Percentiles rank a stretch among this genome's conserved stretches.
Evolutionary conservation across 352 stramenopile genomes (phyloP).

Genomic region (Pythium angustatum): DNA sequence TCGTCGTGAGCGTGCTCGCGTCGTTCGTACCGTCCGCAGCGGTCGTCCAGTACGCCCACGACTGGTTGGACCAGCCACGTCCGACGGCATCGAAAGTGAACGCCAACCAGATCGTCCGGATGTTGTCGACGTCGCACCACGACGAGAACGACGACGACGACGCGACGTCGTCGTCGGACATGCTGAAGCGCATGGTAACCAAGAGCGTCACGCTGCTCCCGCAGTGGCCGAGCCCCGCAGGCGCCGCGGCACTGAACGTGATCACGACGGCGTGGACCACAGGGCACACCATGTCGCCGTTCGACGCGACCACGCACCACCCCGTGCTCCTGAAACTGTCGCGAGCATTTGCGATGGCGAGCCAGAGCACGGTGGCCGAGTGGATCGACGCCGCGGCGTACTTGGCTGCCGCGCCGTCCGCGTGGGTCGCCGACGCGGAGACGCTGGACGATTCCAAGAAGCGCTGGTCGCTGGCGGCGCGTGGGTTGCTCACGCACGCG

Average conservation of each 20-base stretch:
- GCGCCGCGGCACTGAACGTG: slow-evolving; percentile 21
- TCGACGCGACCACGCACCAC: slow-evolving; percentile 20
- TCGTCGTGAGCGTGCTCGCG: slow-evolving; percentile 14
- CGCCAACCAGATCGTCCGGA: slow-evolving; percentile 9
- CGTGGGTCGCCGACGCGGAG: slow-evolving; percentile 20
- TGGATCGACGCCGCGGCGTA: slow-evolving; percentile 23
- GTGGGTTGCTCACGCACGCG: slow-evolving; percentile 53
- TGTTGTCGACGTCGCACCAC: slow-evolving; percentile 2
- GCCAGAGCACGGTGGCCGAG: slow-evolving; percentile 14
- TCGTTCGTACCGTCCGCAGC: slow-evolving; percentile 10
- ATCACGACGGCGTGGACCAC: slow-evolving; percentile 14
- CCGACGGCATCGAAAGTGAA: background rate
- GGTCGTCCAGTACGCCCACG: background rate
- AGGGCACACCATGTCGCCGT: background rate
- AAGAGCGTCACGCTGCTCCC: slow-evolving; percentile 16
- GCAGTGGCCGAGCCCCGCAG: slow-evolving; percentile 20
- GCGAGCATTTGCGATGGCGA: slow-evolving; percentile 20
- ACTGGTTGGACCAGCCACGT: slow-evolving; percentile 18
- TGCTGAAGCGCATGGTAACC: background rate
- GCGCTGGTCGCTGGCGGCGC: slow-evolving; percentile 50
- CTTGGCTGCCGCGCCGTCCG: slow-evolving; percentile 10
- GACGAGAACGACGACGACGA: no score
- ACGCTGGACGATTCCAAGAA: slow-evolving; percentile 40
- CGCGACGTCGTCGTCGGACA: no score
- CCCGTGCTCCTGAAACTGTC: slow-evolving; percentile 25